Evolutionary conservation across 371 early-diverging fungal genomes (phyloP), one percentile per base, ranked within the genome.

Genomic region (Lichtheimia corymbifera): DNA sequence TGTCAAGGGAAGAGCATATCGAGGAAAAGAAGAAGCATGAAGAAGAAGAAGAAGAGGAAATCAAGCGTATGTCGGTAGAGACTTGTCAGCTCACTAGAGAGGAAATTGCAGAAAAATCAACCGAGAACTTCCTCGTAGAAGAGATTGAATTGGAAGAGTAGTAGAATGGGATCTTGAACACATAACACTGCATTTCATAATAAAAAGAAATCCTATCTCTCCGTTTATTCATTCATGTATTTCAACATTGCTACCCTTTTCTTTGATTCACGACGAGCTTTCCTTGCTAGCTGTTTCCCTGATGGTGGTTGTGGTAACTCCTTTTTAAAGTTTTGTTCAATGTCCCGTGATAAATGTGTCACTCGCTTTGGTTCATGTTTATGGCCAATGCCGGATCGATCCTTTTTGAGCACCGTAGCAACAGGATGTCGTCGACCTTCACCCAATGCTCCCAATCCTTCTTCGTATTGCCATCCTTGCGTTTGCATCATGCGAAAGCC

Each of bases 381-480:
- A 47, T 73, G 74, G 0, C 85, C 85, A 42, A 84, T 45, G 4
- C 80, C 77, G 1, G 74, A 61, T 15, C 77, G 65, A 62, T 84
- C 83, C 35, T 77, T 77, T 45, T 83, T 83, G 7, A 81, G 59
- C 0, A 68, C 64, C 0, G 85, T 84, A 2, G 79, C 76, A 0
- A 84, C 66, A 4, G 85, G 83, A 50, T 80, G 80, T 6, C 82
- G 65, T 45, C 70, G 51, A 1, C 85, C 85, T 53, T 83, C 68
- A 1, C 73, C 71, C 1, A 64, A 35, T n/a, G 65, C 69, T 0
- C 85, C 85, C 17, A 84, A 61, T 2, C 85, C 83, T 58, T 81
- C 66, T 27, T 80, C 80, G 41, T 81, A 81, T 22, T 77, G 67
- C 85, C 85, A 84, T 4, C 85, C 85, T 70, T 79, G 80, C 17